phyloP scores from a whole-genome alignment of 2,329 filamentous ascomycete genomes.

The Diplodia seriata region DNA sequence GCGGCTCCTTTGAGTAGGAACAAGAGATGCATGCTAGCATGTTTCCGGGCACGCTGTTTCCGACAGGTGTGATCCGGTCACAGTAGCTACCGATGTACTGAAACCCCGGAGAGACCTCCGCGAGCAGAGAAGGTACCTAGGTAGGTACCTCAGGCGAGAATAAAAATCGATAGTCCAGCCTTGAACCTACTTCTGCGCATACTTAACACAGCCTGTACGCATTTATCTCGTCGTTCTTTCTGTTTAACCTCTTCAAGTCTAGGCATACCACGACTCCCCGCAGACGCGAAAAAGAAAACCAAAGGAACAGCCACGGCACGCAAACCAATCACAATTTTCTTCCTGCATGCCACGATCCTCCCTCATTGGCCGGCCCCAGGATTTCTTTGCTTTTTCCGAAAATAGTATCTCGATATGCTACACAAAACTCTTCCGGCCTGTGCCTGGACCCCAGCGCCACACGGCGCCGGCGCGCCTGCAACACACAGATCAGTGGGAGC shows the following conservation, averaged over 20 bases:
- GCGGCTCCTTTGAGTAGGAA: not conserved
- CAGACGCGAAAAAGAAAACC: not conserved
- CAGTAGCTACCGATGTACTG: not conserved
- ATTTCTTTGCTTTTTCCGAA: not conserved
- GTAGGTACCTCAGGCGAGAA: not conserved
- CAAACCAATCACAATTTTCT: not conserved
- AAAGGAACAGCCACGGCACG: not conserved
- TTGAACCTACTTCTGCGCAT: not conserved
- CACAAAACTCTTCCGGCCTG: not conserved
- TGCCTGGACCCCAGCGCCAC: not conserved
- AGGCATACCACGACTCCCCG: not conserved
- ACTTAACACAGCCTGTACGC: not conserved
- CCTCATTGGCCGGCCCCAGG: not conserved
- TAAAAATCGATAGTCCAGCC: not conserved
- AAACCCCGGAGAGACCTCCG: not conserved
- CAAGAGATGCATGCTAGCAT: not conserved
- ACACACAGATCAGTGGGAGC: not conserved
- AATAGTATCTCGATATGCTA: not conserved
- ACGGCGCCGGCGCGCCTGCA: not conserved
- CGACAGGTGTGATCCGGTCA: not conserved
- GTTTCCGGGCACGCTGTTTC: not conserved
- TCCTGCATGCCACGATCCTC: not conserved
- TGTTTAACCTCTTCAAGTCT: not conserved
- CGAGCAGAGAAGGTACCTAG: not conserved
- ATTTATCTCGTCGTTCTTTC: not conserved